Evolutionary conservation across 768 basidiomycete genomes (phyloP).

Genomic region (Rhodotorula taiwanensis): DNA sequence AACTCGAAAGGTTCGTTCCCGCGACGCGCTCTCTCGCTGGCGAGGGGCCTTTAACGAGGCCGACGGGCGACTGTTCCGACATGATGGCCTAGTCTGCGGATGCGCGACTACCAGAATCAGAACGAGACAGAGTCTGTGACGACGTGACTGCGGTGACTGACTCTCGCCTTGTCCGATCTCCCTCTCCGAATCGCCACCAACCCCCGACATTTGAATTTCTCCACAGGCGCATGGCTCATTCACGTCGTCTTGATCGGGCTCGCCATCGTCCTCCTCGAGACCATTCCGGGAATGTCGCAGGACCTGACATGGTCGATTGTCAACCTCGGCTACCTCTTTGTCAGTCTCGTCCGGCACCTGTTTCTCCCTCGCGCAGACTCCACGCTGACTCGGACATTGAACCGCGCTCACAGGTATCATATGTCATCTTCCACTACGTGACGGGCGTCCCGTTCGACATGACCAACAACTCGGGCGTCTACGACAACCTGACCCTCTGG

Average conservation of each 20-base stretch:
- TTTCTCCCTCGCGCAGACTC: neutral
- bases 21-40: neutral
- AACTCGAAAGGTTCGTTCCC: slow-evolving; percentile 68
- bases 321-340: slow-evolving; percentile 81
- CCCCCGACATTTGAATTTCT: too few species aligned
- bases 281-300: slow-evolving; percentile 86
- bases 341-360: slow-evolving; percentile 50
- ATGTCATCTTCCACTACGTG: slow-evolving; percentile 97
- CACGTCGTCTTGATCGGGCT: slow-evolving; percentile 85
- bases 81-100: neutral
- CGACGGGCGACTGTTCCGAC: neutral
- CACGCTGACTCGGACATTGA: neutral
- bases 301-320: slow-evolving; percentile 92
- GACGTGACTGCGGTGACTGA: neutral
- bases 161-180: neutral
- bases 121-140: too few species aligned
- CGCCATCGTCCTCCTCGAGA: slow-evolving; percentile 89
- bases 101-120: too few species aligned
- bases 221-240: slow-evolving; percentile 92
- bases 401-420: slow-evolving; percentile 61
- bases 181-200: neutral
- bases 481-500: slow-evolving; percentile 96
- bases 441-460: slow-evolving; percentile 93
- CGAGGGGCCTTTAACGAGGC: neutral
- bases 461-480: slow-evolving; percentile 80